Base-by-base conservation (phyloP, 1,284 basidiomycete genomes). In the Marasmius sp. region DNA sequence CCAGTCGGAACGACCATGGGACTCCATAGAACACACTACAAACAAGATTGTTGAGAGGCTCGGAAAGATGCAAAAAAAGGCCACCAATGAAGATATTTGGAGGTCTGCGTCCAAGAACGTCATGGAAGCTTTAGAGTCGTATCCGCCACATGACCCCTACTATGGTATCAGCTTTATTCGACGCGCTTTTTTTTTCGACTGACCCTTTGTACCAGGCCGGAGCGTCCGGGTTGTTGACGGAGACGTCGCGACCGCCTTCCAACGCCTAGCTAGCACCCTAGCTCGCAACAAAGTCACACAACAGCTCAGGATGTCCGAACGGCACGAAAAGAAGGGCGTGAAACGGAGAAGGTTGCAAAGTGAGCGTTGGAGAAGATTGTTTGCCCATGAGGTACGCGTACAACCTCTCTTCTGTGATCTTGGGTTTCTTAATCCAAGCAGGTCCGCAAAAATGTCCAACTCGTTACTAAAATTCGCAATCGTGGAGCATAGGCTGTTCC, bases 281-380 rank as follows among this genome's bases (percentile, higher is more conserved):
- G 65, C 67, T 39, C 74, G 77, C 36, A 93, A 93, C 67, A 79
- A 73, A 62, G 85, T 93, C 11, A 72, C 77, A 16, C 67, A 68
- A 39, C 85, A 88, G 64, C 73, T 86, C 39, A 76, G 78, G 54
- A 66, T 78, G 66, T 72, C 78, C 54, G 77, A 81, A 64, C 78
- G 91, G 66, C 91, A 93, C 70, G 91, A 92, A 73, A 88, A 88
- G 76, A 85, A 85, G 72, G 88, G 88, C 54, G 81, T 77, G 58
- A 89, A 88, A 71, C 82, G 88, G 62, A 79, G 87, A 63, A 79
- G 87, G 68, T 72, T 91, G 66, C 75, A 73, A 61, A 89, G 87
- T 68, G 77, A 86, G 69, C 80, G 88, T 61, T 89, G 88, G 86
- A 81, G 88, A 68, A 82, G 80, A 68, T 81, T 81, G 63, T 91